phyloP scores from a whole-genome alignment of 108 stramenopile genomes.

The Bacterosira constricta region DNA sequence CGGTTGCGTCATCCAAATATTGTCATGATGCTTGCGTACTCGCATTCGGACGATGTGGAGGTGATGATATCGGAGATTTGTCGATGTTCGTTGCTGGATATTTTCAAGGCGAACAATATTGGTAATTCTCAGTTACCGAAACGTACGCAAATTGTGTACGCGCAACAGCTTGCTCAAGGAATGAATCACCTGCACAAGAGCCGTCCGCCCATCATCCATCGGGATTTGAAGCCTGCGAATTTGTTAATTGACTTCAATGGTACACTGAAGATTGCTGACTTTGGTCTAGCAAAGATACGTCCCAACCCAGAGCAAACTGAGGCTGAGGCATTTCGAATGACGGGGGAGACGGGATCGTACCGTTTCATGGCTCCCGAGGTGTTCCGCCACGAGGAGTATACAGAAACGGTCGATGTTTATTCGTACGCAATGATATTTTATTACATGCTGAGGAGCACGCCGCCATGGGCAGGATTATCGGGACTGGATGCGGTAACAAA shows the following conservation, averaged over 20 bases:
- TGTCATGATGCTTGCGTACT: slow-evolving; percentile 83
- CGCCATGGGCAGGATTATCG: slow-evolving; percentile 78
- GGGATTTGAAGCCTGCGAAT: slow-evolving; percentile 91
- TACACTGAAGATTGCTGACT: slow-evolving; percentile 93
- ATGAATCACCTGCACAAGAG: slow-evolving; percentile 93
- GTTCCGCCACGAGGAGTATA: slow-evolving; percentile 81
- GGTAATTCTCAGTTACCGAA: slow-evolving; percentile 70
- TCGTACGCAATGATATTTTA: slow-evolving; percentile 91
- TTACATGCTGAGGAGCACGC: slow-evolving; percentile 70
- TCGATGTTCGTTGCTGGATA: slow-evolving; percentile 81
- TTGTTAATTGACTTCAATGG: slow-evolving; percentile 86
- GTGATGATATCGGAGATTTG: slow-evolving; percentile 88
- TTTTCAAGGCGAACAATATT: slow-evolving; percentile 78
- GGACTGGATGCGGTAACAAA: slow-evolving; percentile 72
- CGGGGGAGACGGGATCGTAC: slow-evolving; percentile 87
- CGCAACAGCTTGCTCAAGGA: slow-evolving; percentile 83
- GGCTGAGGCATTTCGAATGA: slow-evolving; percentile 73
- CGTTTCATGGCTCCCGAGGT: slow-evolving; percentile 94
- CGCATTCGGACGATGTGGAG: slow-evolving; percentile 73
- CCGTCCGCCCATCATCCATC: slow-evolving; percentile 89
- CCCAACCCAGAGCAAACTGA: slow-evolving; percentile 69
- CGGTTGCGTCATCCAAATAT: slow-evolving; percentile 85
- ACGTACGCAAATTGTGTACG: slow-evolving; percentile 72
- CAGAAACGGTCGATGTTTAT: slow-evolving; percentile 91
- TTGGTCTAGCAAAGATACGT: slow-evolving; percentile 92